phyloP scores from a whole-genome alignment of 2,329 filamentous ascomycete species.

The Penicillium sp. region DNA sequence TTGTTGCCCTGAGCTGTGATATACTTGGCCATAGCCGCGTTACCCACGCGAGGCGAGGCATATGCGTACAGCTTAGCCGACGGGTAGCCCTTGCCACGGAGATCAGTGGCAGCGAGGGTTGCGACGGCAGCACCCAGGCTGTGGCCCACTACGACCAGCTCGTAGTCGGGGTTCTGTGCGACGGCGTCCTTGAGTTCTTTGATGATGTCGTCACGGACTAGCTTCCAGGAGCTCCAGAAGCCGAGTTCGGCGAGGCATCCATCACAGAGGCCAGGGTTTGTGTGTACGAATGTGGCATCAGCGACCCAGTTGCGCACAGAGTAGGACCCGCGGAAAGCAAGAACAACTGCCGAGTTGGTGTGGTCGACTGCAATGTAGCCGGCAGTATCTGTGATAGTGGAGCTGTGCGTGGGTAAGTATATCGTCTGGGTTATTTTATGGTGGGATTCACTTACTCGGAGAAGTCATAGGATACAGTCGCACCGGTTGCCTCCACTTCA shows the following conservation, averaged over 20 bases:
- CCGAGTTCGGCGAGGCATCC: conserved; percentile 46
- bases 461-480: conserved; percentile 46
- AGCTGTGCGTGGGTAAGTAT: conserved; percentile 5
- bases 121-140: conserved; percentile 67
- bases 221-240: conserved; percentile 50
- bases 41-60: conserved; percentile 66
- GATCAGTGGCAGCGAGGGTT: conserved; percentile 58
- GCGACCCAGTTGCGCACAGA: conserved; percentile 37
- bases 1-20: conserved; percentile 55
- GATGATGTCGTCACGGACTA: conserved; percentile 38
- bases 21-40: conserved; percentile 55
- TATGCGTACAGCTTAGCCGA: conserved; percentile 63
- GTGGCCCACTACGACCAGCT: conserved; percentile 58
- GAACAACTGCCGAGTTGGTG: conserved; percentile 42
- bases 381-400: conserved; percentile 42
- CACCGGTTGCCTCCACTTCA: conserved; percentile 37
- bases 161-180: conserved; percentile 33
- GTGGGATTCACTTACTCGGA: conserved; percentile 39
- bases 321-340: conserved; percentile 41
- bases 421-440: not conserved
- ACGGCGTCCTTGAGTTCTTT: conserved; percentile 31
- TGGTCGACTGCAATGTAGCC: conserved; percentile 51
- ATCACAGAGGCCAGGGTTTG: conserved; percentile 42
- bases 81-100: conserved; percentile 51
- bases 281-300: conserved; percentile 30